Evolutionary conservation across 805 yeast genomes (phyloP), one percentile per base, ranked within the genome.

Genomic region (Cyberlindnera nakhonratchasimensis): DNA sequence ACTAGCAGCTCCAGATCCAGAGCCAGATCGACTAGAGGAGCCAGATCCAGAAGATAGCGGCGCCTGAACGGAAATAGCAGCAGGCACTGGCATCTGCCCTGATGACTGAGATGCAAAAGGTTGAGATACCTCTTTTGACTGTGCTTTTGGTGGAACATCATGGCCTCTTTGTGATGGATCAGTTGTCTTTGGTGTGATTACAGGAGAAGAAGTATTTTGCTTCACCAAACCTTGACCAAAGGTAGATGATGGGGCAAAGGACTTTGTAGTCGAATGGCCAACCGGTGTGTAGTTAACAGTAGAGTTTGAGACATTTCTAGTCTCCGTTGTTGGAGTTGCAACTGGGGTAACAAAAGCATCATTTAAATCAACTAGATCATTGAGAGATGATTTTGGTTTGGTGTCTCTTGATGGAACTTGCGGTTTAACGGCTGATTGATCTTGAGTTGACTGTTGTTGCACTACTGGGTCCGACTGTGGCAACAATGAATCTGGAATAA

Each of bases 191-290:
- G 25, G 25, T 8, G 25, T 11, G 9, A 16, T 16, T 21, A n/a
- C 37, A 13, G 42, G 30, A 5, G 57, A 38, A 5, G 61, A 53
- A 6, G 57, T 40, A 29, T 58, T 58, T 46, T 49, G 62, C 61
- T 61, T 64, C 21, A 69, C 64, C 40, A 90, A 71, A 26, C 74
- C 74, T 64, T 85, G 96, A 24, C 98, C 98, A 69, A 90, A 91
- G 10, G 75, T 65, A 0, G 96, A 88, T 14, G 89, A 73, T 26
- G 97, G 97, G 40, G 77, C 83, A 65, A 90, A 91, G 33, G 66
- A 64, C 46, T 64, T 66, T 30, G 47, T 46, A 26, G 62, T 48
- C 29, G 62, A 49, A 30, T 62, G 47, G 9, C 64, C 54, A 10
- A 66, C 47, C 36, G 65, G 61, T 12, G 63, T 54, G 36, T 58